phyloP scores from a whole-genome alignment of 768 basidiomycete species.

The Strobilomyces confusus region DNA sequence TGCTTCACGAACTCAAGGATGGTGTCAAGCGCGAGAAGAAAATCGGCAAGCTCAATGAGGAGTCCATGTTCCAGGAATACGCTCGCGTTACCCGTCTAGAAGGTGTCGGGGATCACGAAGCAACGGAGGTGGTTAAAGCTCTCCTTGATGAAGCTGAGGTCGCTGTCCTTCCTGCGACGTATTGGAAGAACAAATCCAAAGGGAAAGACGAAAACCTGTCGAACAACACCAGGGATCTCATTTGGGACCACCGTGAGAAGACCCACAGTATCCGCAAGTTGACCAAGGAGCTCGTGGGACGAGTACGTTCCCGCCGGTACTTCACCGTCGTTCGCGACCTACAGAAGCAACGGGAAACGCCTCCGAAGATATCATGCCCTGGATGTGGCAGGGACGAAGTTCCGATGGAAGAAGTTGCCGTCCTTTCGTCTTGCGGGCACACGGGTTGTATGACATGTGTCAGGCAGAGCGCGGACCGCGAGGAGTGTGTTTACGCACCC shows the following conservation, averaged over 20 bases:
- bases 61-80: slow-evolving; percentile 79
- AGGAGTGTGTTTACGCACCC: slow-evolving; percentile 75
- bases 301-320: slow-evolving; percentile 86
- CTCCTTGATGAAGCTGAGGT: slow-evolving; percentile 63
- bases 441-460: slow-evolving; percentile 79
- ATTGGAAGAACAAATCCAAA: slow-evolving; percentile 40
- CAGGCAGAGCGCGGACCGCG: slow-evolving; percentile 62
- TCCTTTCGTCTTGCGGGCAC: slow-evolving; percentile 91
- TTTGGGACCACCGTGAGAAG: slow-evolving; percentile 83
- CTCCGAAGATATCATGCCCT: slow-evolving; percentile 59
- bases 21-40: slow-evolving; percentile 67
- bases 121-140: slow-evolving; percentile 53
- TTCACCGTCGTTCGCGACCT: slow-evolving; percentile 89
- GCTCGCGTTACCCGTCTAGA: slow-evolving; percentile 63
- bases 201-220: slow-evolving; percentile 55
- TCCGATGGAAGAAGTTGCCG: slow-evolving; percentile 66
- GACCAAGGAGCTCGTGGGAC: slow-evolving; percentile 84
- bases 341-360: slow-evolving; percentile 66
- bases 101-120: slow-evolving; percentile 72
- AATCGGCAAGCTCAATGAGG: slow-evolving; percentile 57
- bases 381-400: slow-evolving; percentile 52
- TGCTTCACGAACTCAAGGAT: slow-evolving; percentile 59
- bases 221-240: slow-evolving; percentile 54
- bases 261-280: slow-evolving; percentile 82
- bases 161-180: slow-evolving; percentile 27